Conservation (phyloP, 352 stramenopile species). For the Globisporangium iwayamae region DNA sequence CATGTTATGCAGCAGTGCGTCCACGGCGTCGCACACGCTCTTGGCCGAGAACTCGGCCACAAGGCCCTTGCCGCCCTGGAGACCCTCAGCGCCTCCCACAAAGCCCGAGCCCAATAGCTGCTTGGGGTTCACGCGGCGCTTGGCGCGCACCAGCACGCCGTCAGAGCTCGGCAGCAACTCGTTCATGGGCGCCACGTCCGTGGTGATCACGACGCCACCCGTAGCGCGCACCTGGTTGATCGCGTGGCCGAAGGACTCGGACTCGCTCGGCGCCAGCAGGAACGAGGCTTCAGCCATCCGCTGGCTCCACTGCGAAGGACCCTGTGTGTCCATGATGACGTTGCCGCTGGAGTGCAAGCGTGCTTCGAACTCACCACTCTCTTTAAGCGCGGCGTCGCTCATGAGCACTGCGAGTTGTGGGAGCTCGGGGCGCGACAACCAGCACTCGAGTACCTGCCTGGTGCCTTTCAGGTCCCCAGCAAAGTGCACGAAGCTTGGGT, state of each 20-base stretch:
- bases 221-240: slow-evolving; percentile 55
- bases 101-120: slow-evolving; percentile 31
- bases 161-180: slow-evolving; percentile 25
- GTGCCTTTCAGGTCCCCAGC: slow-evolving; percentile 51
- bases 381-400: slow-evolving; percentile 15
- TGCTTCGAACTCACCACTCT: slow-evolving; percentile 15
- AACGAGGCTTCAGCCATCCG: slow-evolving; percentile 38
- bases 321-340: slow-evolving; percentile 25
- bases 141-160: neutral
- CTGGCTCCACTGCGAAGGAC: slow-evolving; percentile 28
- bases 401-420: slow-evolving; percentile 43
- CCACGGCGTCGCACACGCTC: slow-evolving; percentile 12
- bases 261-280: slow-evolving; percentile 48
- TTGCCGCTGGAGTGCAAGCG: slow-evolving; percentile 24
- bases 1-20: slow-evolving; percentile 5
- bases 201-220: slow-evolving; percentile 46
- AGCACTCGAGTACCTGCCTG: slow-evolving; percentile 44
- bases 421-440: slow-evolving; percentile 35
- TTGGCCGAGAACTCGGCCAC: slow-evolving; percentile 8
- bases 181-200: slow-evolving; percentile 60
- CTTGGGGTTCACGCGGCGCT: slow-evolving; percentile 13
- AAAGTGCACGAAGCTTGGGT: slow-evolving; percentile 47
- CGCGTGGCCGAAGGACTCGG: slow-evolving; percentile 65
- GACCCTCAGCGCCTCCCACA: neutral
- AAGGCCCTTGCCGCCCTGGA: slow-evolving; percentile 11